Base-by-base conservation (phyloP, 495 filamentous ascomycete species). In the Neurospora sp. region DNA sequence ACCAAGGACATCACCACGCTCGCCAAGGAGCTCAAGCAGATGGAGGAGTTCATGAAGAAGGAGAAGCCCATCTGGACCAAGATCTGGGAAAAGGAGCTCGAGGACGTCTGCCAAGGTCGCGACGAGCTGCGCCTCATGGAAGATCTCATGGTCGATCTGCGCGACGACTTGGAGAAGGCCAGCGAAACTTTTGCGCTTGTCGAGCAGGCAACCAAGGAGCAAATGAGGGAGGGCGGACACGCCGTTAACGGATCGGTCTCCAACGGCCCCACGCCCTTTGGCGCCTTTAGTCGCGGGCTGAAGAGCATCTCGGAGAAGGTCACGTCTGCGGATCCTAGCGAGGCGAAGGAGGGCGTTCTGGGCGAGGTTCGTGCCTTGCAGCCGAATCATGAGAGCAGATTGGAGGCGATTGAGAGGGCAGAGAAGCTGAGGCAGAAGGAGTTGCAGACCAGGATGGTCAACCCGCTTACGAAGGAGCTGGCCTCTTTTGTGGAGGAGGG, bases 1-100 rank as follows among this genome's bases (percentile, higher is more conserved):
- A 89, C 91, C 72, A 95, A 94, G 77, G 95, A 97, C 75, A 93
- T 98, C 72, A 89, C 91, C 72, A 79, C 84, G 72, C 90, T 93
- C 14, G 92, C 90, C 69, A 87, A 92, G 74, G 94, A 98, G 77
- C 90, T 99, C 53, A 97, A 94, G 89, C 94, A 93, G 84, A 92
- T 98, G 90, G 90, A 96, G 75, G 94, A 97, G 45, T 97, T 91
- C 84, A 87, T 98, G 79, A 91, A 90, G 76, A 87, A 87, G 35
- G 96, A 99, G 87, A 97, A 96, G 82, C 96, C 96, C 0, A 83
- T 97, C 65, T 99, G 96, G 93, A 96, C 92, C 35, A 97, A 97
- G 86, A 96, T 98, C 73, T 98, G 96, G 96, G 94, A 98, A 87
- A 92, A 93, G 82, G 94, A 98, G 77, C 85, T 99, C 68, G 91